Evolutionary conservation across 495 filamentous ascomycete species (phyloP).

Genomic region (Cenococcum geophilum): DNA sequence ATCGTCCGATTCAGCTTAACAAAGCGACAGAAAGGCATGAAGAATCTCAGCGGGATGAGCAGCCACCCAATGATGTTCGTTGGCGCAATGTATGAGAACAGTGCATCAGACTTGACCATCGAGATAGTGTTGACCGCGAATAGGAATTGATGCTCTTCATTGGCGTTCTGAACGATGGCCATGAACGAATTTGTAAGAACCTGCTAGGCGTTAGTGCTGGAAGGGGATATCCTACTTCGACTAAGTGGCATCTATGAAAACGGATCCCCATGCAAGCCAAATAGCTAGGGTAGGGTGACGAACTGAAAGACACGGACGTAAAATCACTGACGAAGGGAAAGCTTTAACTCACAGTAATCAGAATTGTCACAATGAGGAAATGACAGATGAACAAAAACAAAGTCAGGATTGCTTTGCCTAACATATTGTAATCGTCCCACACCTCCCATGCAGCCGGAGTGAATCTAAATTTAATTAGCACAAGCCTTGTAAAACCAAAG

Average conservation of each 20-base stretch:
- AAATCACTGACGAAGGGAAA: too few species aligned
- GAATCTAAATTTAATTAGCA: constrained; percentile 38
- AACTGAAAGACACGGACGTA: too few species aligned
- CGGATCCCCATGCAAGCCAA: too few species aligned
- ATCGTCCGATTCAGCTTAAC: constrained; percentile 75
- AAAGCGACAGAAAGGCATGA: constrained; percentile 71
- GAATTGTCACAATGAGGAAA: constrained; percentile 86
- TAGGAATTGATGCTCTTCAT: constrained; percentile 88
- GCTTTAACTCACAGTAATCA: constrained; percentile 58
- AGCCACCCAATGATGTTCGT: constrained; percentile 85
- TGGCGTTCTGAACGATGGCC: constrained; percentile 84
- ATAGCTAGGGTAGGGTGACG: too few species aligned
- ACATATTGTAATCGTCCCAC: constrained; percentile 71
- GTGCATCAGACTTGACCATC: constrained; percentile 89
- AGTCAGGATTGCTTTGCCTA: constrained; percentile 68
- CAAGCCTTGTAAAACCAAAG: too few species aligned
- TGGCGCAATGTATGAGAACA: constrained; percentile 88
- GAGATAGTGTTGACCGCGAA: constrained; percentile 93
- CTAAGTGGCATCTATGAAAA: too few species aligned
- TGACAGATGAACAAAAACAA: constrained; percentile 89
- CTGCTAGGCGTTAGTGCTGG: too few species aligned
- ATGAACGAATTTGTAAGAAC: constrained; percentile 89
- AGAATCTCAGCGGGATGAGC: constrained; percentile 68
- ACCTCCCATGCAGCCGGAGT: constrained; percentile 66
- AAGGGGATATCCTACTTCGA: too few species aligned